These are phyloP conservation scores for Raphanus raphanistrum DNA, from an alignment of 345 rosid genomes.

Conservation along the genomic window DNA sequence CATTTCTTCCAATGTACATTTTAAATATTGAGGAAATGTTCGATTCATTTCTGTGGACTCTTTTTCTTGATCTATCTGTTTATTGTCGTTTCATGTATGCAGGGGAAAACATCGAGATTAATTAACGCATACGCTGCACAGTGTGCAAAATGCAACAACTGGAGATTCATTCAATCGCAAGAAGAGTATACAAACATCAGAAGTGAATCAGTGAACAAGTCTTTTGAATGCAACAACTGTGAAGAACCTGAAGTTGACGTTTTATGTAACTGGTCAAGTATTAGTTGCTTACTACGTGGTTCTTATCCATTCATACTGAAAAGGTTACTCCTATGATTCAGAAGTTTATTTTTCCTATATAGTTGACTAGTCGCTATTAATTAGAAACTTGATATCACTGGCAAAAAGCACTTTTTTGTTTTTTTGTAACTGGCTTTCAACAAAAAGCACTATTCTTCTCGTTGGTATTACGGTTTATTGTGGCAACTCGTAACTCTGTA, in stretches of 20 bases:
- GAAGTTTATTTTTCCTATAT: neutral
- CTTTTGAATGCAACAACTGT: neutral
- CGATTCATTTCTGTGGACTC: neutral
- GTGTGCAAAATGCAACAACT: neutral
- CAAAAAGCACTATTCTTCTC: too few relatives aligned
- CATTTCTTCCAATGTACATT: neutral
- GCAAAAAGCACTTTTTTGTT: too few relatives aligned
- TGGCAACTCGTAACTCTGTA: neutral
- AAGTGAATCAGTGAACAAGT: neutral
- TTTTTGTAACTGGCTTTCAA: too few relatives aligned
- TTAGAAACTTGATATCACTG: neutral
- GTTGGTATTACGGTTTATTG: neutral
- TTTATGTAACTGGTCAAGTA: neutral
- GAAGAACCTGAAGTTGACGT: neutral
- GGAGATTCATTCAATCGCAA: neutral
- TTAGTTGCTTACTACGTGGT: neutral
- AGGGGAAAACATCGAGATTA: neutral
- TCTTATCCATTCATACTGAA: neutral
- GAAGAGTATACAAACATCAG: neutral
- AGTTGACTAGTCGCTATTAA: neutral
- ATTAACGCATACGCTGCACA: neutral
- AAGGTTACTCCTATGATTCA: neutral
- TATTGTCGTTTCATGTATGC: neutral
- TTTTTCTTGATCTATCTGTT: neutral
- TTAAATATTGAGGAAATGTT: neutral